These are phyloP conservation scores for Collybia nuda DNA, from an alignment of 768 basidiomycete species.

Conservation along the genomic window DNA sequence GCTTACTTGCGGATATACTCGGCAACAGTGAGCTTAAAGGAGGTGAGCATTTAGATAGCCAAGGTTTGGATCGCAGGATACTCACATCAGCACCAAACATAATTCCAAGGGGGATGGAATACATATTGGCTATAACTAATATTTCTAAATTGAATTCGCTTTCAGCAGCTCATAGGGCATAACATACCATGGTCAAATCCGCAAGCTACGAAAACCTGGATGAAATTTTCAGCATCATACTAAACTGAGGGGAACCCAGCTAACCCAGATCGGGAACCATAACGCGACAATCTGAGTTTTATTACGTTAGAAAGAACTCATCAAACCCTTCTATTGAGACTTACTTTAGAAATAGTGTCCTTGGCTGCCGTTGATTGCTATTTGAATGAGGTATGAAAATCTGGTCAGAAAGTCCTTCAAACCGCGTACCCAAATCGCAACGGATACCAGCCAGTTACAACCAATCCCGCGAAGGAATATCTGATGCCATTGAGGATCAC, in stretches of 20 bases:
- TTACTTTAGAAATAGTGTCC: conserved; percentile 69
- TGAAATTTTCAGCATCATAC: not conserved
- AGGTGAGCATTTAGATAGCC: not conserved
- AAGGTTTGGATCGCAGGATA: not conserved
- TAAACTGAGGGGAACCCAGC: conserved; percentile 8
- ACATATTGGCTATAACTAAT: conserved; percentile 57
- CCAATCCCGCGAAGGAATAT: conserved; percentile 74
- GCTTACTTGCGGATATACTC: conserved; percentile 3
- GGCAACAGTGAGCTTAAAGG: not conserved
- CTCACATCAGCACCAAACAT: conserved; percentile 65
- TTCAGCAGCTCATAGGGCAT: not conserved
- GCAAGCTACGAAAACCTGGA: conserved; percentile 67
- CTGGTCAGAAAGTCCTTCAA: not conserved
- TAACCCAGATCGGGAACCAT: conserved; percentile 78
- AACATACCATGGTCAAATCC: conserved; percentile 62
- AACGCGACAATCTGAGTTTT: conserved; percentile 48
- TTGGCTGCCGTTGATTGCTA: conserved; percentile 71
- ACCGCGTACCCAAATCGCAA: conserved; percentile 67
- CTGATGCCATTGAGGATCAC: conserved; percentile 67
- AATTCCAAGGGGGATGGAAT: conserved; percentile 66
- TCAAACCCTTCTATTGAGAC: not conserved
- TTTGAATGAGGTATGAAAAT: not conserved
- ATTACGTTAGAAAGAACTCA: not conserved
- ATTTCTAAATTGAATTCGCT: not conserved
- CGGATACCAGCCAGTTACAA: conserved; percentile 75